Evolutionary conservation across 225 moss, liverwort and hornwort species (phyloP), one percentile per base, ranked within the genome.

Genomic region (Marchantia paleacea): DNA sequence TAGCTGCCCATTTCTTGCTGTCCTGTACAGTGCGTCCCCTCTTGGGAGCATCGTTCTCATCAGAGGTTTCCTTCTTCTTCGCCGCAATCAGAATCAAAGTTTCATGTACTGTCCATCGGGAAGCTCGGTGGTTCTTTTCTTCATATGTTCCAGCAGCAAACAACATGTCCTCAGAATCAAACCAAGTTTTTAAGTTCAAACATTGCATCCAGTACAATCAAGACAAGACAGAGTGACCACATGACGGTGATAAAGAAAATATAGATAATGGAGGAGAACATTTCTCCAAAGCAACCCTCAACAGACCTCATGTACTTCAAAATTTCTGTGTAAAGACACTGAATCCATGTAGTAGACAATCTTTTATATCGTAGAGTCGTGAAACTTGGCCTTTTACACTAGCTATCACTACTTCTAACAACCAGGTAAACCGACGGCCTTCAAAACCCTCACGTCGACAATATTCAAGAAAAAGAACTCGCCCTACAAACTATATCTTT

Each of bases 81-180:
- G 95, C 93, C 66, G 89, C 88, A 55, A 96, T 92, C 15, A 96
- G 86, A 55, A 88, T 86, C 22, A 93, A 67, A 7, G 95, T 94
- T 82, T 96, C 95, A 72, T 92, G 92, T 83, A 92, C 92, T 57
- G 95, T 96, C 93, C 95, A 96, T 76, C 95, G 91, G 62, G 86
- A 87, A 65, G 86, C 86, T 72, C 86, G 86, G 76, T 87, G 86
- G 81, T 87, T 87, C 86, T 87, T 87, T 79, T 87, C 86, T 87
- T 81, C 84, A 80, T 80, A 80, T 80, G 80, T 80, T 70, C 80
- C 80, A 81, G 48, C 53, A 79, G 48, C 54, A 80, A 81, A 87
- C 79, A 73, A 76, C 39, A 84, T 75, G 51, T 75, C 77, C 52
- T 87, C 81, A 84, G 86, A 76, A 79, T 76, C 70, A 76, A 84